These are phyloP conservation scores for Narthecium ossifragum DNA, from an alignment of 106 monocot genomes.

Conservation along the genomic window DNA sequence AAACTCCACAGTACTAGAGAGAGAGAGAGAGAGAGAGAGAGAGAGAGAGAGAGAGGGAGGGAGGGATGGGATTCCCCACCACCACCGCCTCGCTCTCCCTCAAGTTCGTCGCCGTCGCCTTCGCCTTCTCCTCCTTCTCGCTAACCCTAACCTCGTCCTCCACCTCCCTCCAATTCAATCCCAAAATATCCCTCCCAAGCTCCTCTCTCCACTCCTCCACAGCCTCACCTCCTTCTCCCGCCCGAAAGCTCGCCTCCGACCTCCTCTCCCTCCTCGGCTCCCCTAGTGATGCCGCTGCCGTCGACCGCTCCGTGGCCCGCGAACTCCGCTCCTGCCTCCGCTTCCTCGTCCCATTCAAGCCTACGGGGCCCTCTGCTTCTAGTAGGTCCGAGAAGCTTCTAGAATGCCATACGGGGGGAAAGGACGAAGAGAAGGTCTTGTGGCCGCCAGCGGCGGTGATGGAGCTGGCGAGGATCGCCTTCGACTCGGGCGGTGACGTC, in stretches of 20 bases:
- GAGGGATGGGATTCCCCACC: background rate
- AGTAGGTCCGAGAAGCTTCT: slow-evolving; percentile 7
- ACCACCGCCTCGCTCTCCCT: slow-evolving; percentile 1
- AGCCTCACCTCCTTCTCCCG: background rate
- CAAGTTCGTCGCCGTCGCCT: slow-evolving; percentile 2
- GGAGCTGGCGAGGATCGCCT: slow-evolving; percentile 87
- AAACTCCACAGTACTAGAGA: background rate
- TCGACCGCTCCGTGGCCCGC: slow-evolving; percentile 34
- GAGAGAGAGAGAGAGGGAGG: background rate
- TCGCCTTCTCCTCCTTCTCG: slow-evolving; percentile 18
- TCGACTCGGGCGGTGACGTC: slow-evolving; percentile 78
- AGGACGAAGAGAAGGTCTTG: slow-evolving; percentile 47
- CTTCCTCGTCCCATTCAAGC: slow-evolving; percentile 59
- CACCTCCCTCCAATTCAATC: background rate
- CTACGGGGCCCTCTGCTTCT: background rate
- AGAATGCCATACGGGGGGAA: background rate
- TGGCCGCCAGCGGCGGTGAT: slow-evolving; percentile 87
- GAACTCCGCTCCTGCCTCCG: slow-evolving; percentile 65
- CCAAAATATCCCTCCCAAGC: slow-evolving; percentile 4
- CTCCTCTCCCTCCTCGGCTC: slow-evolving; percentile 48
- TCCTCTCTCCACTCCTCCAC: background rate
- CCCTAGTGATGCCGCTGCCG: slow-evolving; percentile 16
- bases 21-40: background rate
- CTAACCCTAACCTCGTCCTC: slow-evolving; percentile 10
- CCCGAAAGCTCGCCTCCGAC: slow-evolving; percentile 9